A percentile compares a stretch with the other conserved stretches of the same genome.
phyloP scores from a whole-genome alignment of 257 asterid genomes.

The Przewalskia tangutica region DNA sequence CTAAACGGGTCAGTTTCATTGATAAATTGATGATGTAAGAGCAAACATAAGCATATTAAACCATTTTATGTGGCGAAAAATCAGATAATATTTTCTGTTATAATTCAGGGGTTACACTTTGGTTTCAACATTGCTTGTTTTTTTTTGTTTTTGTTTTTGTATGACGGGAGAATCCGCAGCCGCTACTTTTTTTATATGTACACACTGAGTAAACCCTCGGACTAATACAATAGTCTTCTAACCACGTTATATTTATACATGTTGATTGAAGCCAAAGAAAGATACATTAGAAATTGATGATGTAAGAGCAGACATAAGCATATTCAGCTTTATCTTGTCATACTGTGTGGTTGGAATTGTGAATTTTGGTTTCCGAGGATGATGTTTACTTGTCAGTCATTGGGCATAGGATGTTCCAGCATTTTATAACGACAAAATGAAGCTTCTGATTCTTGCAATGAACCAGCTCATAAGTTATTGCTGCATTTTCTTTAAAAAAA shows the following conservation, averaged over 20 bases:
- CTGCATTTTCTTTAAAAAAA: background rate
- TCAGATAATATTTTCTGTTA: no score
- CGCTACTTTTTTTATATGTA: no score
- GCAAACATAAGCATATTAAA: background rate
- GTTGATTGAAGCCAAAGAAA: background rate
- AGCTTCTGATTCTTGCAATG: background rate
- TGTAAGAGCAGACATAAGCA: constrained; percentile 7
- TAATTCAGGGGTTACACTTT: no score
- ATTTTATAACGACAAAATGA: background rate
- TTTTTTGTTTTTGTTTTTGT: no score
- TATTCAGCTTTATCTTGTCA: background rate
- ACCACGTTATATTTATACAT: no score
- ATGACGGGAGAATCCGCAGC: no score
- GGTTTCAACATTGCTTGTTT: no score
- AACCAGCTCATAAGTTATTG: background rate
- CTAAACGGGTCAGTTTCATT: background rate
- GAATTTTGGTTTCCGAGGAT: background rate
- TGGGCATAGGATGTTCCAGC: background rate
- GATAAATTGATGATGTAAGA: background rate
- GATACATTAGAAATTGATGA: background rate
- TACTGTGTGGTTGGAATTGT: background rate
- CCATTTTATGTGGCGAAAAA: background rate
- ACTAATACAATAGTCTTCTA: no score
- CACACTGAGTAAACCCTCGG: no score
- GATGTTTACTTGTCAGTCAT: background rate